A percentile compares a stretch with the other conserved stretches of the same genome.
Evolutionary conservation across 257 asterid species (phyloP).

Genomic region (Fraxinus cuspidata): DNA sequence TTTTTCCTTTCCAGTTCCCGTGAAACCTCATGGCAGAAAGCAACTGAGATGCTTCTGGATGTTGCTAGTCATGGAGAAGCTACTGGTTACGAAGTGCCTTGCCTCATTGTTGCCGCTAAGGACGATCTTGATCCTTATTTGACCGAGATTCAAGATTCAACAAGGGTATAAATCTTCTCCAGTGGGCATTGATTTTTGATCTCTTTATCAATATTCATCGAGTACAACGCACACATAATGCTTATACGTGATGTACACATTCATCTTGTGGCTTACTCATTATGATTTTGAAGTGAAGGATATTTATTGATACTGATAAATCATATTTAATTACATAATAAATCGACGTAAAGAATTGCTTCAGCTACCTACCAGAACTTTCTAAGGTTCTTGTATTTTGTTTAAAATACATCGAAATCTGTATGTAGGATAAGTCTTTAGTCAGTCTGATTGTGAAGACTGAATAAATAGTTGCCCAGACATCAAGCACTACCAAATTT

Average conservation of each 20-base stretch:
- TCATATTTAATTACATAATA: neutral
- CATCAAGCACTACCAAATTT: neutral
- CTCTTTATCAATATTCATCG: neutral
- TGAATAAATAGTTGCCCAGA: neutral
- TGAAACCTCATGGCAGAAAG: conserved; percentile 79
- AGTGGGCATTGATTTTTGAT: neutral
- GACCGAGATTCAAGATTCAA: conserved; percentile 92
- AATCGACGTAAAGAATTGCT: neutral
- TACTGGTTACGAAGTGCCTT: conserved; percentile 88
- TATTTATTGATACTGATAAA: neutral
- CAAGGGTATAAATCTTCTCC: conserved; percentile 59
- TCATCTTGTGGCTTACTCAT: neutral
- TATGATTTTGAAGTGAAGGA: neutral
- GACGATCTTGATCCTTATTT: conserved; percentile 83
- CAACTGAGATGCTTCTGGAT: conserved; percentile 85
- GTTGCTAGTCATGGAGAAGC: conserved; percentile 96
- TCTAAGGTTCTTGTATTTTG: neutral
- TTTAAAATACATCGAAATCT: neutral
- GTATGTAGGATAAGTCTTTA: neutral
- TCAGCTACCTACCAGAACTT: neutral
- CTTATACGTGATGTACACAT: neutral
- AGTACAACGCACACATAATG: neutral
- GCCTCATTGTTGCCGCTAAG: conserved; percentile 95
- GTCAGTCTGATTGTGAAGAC: neutral
- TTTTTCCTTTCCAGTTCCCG: conserved; percentile 55